Evolutionary conservation across 2,329 filamentous ascomycete genomes (phyloP).

Genomic region (Ciborinia camelliae): DNA sequence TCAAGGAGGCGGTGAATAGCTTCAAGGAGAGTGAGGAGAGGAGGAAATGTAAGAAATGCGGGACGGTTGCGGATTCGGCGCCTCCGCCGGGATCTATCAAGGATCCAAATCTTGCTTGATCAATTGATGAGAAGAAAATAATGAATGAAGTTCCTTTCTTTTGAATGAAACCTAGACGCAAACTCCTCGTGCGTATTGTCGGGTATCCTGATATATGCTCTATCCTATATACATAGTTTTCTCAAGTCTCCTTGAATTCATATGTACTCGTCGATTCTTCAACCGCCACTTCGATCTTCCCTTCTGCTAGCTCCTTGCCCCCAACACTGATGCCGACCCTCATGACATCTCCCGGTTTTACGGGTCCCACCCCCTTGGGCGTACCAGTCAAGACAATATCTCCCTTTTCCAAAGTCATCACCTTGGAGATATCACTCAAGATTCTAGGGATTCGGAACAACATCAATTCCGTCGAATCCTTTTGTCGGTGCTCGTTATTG

Average conservation of each 20-base stretch:
- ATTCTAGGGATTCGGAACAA: slow-evolving; percentile 86
- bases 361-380: slow-evolving; percentile 88
- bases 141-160: neutral
- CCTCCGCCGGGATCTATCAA: slow-evolving; percentile 58
- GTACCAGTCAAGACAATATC: slow-evolving; percentile 97
- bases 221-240: neutral
- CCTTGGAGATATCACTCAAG: slow-evolving; percentile 85
- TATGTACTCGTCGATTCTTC: slow-evolving; percentile 77
- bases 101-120: slow-evolving; percentile 51
- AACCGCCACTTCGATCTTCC: slow-evolving; percentile 77
- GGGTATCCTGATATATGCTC: slow-evolving; percentile 9
- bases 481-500: slow-evolving; percentile 74
- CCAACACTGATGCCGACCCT: slow-evolving; percentile 74
- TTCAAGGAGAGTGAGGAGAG: slow-evolving; percentile 69
- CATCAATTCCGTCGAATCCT: slow-evolving; percentile 90
- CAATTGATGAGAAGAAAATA: neutral
- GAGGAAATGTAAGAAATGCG: slow-evolving; percentile 75
- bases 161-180: neutral
- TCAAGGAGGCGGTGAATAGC: slow-evolving; percentile 82
- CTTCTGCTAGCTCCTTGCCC: slow-evolving; percentile 81
- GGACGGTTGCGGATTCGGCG: slow-evolving; percentile 67
- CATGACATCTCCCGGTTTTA: slow-evolving; percentile 83
- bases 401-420: slow-evolving; percentile 89
- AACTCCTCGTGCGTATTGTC: neutral
- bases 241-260: slow-evolving; percentile 68